Percentiles rank a stretch among this genome's conserved stretches.
phyloP scores from a whole-genome alignment of 345 rosid genomes.

The Eucalyptus curtisii region DNA sequence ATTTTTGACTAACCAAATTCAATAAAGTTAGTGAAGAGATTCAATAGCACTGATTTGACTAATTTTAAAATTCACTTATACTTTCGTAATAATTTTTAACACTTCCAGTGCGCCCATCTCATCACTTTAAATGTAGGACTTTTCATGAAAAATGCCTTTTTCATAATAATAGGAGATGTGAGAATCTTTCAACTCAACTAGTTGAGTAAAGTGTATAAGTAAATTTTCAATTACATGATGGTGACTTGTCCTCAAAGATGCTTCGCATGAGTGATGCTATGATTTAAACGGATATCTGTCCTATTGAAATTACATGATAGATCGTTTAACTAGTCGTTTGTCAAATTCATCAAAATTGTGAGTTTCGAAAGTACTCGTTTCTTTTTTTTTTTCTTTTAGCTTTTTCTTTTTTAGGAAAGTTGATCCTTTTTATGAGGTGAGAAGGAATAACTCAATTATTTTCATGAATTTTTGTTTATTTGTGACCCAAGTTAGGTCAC shows the following conservation, averaged over 20 bases:
- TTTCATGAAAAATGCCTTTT: not conserved
- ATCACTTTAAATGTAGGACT: not conserved
- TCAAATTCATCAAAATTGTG: not conserved
- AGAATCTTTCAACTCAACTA: not conserved
- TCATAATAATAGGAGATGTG: not conserved
- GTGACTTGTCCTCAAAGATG: not conserved
- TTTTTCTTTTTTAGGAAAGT: not conserved
- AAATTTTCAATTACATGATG: not conserved
- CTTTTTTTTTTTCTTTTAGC: accelerated
- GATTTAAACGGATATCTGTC: accelerated
- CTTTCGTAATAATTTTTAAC: accelerated
- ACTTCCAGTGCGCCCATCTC: accelerated
- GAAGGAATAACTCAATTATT: not conserved
- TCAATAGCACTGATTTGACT: accelerated
- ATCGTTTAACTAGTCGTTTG: not conserved
- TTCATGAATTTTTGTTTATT: not conserved
- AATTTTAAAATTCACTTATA: accelerated
- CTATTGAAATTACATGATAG: not conserved
- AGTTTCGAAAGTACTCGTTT: not conserved
- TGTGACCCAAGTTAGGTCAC: not conserved
- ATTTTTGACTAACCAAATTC: not conserved
- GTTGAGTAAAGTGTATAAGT: accelerated
- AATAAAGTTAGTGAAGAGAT: accelerated
- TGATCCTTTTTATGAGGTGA: not conserved
- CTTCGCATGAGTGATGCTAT: not conserved